Conservation (phyloP, 2,329 filamentous ascomycete species). For the Diaporthe sp. region DNA sequence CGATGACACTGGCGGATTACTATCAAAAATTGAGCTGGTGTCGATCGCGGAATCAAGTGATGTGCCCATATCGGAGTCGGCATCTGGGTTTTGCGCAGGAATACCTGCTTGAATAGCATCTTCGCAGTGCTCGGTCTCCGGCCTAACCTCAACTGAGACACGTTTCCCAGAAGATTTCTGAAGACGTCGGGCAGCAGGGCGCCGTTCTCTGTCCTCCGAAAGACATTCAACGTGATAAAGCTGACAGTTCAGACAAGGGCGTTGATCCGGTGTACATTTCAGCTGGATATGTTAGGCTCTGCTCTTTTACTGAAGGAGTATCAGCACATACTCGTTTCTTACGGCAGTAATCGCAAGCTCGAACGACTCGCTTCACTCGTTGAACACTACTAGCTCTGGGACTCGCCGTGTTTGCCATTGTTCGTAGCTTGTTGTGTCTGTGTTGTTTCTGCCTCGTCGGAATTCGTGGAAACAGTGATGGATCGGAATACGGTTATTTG, state of each 20-base stretch:
- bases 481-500: not conserved
- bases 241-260: constrained; percentile 10
- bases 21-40: not conserved
- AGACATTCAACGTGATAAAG: not conserved
- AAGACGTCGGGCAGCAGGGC: not conserved
- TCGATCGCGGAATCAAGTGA: constrained; percentile 5
- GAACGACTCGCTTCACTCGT: constrained; percentile 3
- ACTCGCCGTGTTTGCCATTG: not conserved
- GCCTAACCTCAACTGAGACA: not conserved
- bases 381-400: not conserved
- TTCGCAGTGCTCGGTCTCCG: not conserved
- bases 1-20: not conserved
- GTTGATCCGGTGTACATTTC: constrained; percentile 13
- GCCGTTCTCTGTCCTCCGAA: constrained; percentile 7
- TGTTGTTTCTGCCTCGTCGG: not conserved
- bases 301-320: not conserved
- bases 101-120: not conserved
- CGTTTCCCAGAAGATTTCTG: not conserved
- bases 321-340: constrained; percentile 1
- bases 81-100: not conserved
- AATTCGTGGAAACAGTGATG: not conserved
- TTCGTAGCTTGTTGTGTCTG: not conserved
- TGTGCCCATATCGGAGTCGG: not conserved
- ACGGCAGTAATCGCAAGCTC: constrained; percentile 18
- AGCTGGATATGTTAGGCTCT: not conserved